These are phyloP conservation scores for Lactarius pseudohatsudake DNA, from an alignment of 768 basidiomycete genomes.

Conservation along the genomic window DNA sequence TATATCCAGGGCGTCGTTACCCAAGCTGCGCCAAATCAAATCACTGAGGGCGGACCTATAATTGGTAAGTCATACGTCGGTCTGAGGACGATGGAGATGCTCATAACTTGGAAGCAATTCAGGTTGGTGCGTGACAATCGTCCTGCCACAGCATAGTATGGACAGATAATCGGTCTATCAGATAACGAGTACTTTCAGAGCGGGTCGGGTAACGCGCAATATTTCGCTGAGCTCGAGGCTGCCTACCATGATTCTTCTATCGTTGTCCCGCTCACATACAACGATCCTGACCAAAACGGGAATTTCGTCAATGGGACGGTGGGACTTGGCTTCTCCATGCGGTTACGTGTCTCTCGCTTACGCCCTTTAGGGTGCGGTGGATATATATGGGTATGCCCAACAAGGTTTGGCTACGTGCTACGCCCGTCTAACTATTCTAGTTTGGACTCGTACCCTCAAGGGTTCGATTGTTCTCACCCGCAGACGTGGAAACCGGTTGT, in stretches of 20 bases:
- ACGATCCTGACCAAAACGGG: slow-evolving; percentile 56
- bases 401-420: not conserved
- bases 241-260: slow-evolving; percentile 56
- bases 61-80: slow-evolving; percentile 48
- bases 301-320: slow-evolving; percentile 76
- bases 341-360: not conserved
- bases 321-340: slow-evolving; percentile 26
- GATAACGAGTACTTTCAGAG: slow-evolving; percentile 76
- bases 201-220: slow-evolving; percentile 44
- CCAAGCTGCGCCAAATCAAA: slow-evolving; percentile 62
- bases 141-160: not conserved
- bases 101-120: slow-evolving; percentile 43
- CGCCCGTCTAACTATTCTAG: slow-evolving; percentile 5
- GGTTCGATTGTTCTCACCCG: slow-evolving; percentile 79
- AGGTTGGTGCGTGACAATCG: slow-evolving; percentile 45
- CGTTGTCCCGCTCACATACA: slow-evolving; percentile 72
- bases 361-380: slow-evolving; percentile 58
- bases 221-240: slow-evolving; percentile 61
- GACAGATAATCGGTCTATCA: slow-evolving; percentile 31
- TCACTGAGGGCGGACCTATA: slow-evolving; percentile 71
- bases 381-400: slow-evolving; percentile 61
- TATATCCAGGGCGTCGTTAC: slow-evolving; percentile 69
- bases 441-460: slow-evolving; percentile 69
- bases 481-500: slow-evolving; percentile 61
- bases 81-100: not conserved